Percentiles rank a stretch among this genome's conserved stretches.
Evolutionary conservation across 495 filamentous ascomycete genomes (phyloP).

Genomic region (Hypoxylon perforatum): DNA sequence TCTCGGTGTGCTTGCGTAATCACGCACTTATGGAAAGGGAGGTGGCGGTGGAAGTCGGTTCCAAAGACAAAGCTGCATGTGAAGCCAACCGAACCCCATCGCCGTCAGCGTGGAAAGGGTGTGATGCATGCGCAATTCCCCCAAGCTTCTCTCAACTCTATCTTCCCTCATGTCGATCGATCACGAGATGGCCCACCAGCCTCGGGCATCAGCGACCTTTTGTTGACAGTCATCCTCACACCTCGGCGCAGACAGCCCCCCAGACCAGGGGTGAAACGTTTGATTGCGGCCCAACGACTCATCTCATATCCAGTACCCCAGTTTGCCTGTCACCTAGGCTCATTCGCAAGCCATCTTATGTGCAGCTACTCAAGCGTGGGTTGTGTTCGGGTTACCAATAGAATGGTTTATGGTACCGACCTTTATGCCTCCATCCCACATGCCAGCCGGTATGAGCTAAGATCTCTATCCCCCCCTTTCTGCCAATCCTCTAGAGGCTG

Average conservation of each 20-base stretch:
- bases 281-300: slow-evolving; percentile 33
- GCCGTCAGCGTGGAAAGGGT: slow-evolving; percentile 20
- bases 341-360: slow-evolving; percentile 11
- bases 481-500: no score
- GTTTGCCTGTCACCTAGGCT: neutral
- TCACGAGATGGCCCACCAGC: slow-evolving; percentile 12
- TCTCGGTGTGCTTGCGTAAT: slow-evolving; percentile 35
- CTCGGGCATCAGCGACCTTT: slow-evolving; percentile 22
- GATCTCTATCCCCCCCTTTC: neutral
- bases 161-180: slow-evolving; percentile 14
- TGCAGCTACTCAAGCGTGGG: slow-evolving; percentile 12
- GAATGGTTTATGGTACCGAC: neutral
- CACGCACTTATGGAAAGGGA: neutral
- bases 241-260: slow-evolving; percentile 25
- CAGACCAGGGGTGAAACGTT: slow-evolving; percentile 32
- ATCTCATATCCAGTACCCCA: slow-evolving; percentile 19
- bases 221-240: slow-evolving; percentile 4
- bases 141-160: slow-evolving; percentile 6
- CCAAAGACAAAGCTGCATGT: slow-evolving; percentile 5
- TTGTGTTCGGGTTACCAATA: slow-evolving; percentile 29
- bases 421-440: no score
- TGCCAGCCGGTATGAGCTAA: neutral
- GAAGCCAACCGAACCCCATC: slow-evolving; percentile 10
- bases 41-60: slow-evolving; percentile 25
- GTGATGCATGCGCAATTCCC: slow-evolving; percentile 16